phyloP scores from a whole-genome alignment of 768 basidiomycete species.

The Collybiopsis luxurians region DNA sequence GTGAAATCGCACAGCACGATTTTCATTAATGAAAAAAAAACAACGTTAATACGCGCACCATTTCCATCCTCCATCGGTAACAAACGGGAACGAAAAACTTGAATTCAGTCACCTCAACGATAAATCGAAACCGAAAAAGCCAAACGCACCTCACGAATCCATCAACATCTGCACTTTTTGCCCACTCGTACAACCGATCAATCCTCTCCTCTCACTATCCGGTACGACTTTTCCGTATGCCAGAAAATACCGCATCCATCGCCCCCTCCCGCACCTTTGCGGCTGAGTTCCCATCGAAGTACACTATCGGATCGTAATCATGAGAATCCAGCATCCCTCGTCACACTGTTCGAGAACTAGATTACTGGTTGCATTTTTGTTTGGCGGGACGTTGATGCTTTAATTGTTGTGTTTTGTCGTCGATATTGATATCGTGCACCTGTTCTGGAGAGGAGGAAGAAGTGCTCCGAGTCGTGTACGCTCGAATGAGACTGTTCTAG shows the following conservation, averaged over 20 bases:
- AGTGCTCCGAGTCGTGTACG: too few species aligned
- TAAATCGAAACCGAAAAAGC: too few species aligned
- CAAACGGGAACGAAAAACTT: not conserved
- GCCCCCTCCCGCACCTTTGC: constrained; percentile 39
- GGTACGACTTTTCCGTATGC: constrained; percentile 33
- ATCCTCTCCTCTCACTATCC: constrained; percentile 34
- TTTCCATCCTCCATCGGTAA: constrained; percentile 39
- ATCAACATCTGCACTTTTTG: constrained; percentile 36
- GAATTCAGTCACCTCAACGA: not conserved
- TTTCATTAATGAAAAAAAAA: constrained; percentile 39
- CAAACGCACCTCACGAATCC: constrained; percentile 44
- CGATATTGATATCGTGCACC: too few species aligned
- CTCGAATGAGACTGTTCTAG: too few species aligned
- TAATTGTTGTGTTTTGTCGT: constrained; percentile 12
- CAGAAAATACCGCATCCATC: constrained; percentile 46
- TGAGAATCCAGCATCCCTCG: constrained; percentile 33
- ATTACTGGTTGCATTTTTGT: constrained; percentile 24
- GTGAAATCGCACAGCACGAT: constrained; percentile 48
- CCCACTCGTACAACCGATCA: constrained; percentile 40
- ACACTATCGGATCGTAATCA: constrained; percentile 36
- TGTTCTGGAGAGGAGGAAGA: too few species aligned
- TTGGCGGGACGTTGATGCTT: constrained; percentile 20
- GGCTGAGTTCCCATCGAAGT: constrained; percentile 52
- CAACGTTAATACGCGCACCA: constrained; percentile 16
- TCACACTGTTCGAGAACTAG: constrained; percentile 25